Evolutionary conservation across 768 basidiomycete genomes (phyloP).

Genomic region (Cyclocybe aegerita): DNA sequence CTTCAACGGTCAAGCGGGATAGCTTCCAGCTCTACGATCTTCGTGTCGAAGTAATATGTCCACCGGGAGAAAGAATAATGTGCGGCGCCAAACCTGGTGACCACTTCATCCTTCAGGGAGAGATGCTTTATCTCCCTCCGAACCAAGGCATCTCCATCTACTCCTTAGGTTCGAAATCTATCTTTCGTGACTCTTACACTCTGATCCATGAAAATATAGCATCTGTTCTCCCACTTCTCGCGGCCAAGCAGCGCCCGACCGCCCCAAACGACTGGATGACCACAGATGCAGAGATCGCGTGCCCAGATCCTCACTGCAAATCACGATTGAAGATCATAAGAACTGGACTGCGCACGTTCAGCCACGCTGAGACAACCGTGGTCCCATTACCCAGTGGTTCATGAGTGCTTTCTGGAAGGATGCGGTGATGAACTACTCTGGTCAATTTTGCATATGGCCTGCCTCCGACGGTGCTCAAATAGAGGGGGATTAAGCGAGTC

Average conservation of each 20-base stretch:
- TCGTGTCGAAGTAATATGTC: constrained; percentile 60
- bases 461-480: too few species aligned
- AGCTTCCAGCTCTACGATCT: constrained; percentile 63
- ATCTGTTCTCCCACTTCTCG: constrained; percentile 62
- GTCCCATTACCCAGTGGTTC: constrained; percentile 29
- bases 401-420: neutral
- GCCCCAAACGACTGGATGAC: constrained; percentile 67
- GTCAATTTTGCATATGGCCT: too few species aligned
- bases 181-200: neutral
- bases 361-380: constrained; percentile 52
- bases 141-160: constrained; percentile 71
- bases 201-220: constrained; percentile 30
- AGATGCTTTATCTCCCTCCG: constrained; percentile 60
- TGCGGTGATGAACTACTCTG: too few species aligned
- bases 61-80: constrained; percentile 52
- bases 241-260: constrained; percentile 62
- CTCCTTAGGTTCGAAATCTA: constrained; percentile 45
- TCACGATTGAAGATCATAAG: constrained; percentile 53
- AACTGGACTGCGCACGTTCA: constrained; percentile 51
- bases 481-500: too few species aligned
- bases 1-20: too few species aligned
- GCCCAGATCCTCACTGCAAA: constrained; percentile 66
- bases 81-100: constrained; percentile 69
- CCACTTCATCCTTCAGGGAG: constrained; percentile 60
- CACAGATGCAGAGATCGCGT: constrained; percentile 62